A percentile compares a stretch with the other conserved stretches of the same genome.
phyloP scores from a whole-genome alignment of 345 rosid species.

The Crucihimalaya himalaica region DNA sequence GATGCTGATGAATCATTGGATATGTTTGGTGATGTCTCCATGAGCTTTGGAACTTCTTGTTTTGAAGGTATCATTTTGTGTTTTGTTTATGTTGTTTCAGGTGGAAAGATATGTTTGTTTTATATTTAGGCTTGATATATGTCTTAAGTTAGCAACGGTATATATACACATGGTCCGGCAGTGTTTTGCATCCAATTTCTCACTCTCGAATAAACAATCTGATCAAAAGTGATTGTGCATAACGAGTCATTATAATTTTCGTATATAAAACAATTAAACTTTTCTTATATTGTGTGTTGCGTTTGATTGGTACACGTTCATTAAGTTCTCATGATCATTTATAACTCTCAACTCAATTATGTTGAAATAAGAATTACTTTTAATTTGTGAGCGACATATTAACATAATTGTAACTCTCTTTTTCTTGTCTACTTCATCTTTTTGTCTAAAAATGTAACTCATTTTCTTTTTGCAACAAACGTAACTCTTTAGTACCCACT shows the following conservation, averaged over 20 bases:
- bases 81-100: constrained; percentile 34
- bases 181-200: constrained; percentile 9
- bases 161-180: constrained; percentile 31
- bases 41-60: constrained; percentile 29
- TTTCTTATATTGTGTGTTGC: constrained; percentile 9
- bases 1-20: constrained; percentile 34
- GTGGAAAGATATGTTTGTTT: constrained; percentile 21
- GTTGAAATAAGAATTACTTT: neutral
- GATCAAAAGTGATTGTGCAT: constrained; percentile 9
- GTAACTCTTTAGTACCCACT: constrained; percentile 30
- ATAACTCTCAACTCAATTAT: neutral
- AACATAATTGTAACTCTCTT: constrained; percentile 7
- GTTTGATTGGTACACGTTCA: constrained; percentile 19
- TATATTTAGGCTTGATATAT: constrained; percentile 18
- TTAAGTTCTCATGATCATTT: neutral
- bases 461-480: constrained; percentile 16
- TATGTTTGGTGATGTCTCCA: constrained; percentile 36
- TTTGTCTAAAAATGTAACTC: constrained; percentile 19
- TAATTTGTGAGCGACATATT: neutral
- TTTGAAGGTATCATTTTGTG: constrained; percentile 22
- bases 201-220: constrained; percentile 17
- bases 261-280: neutral
- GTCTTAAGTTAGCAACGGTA: constrained; percentile 16
- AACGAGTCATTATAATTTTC: constrained; percentile 26
- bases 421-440: neutral